These are phyloP conservation scores for Hordeum marinum DNA, from an alignment of 176 grass and related monocot genomes.

Conservation along the genomic window DNA sequence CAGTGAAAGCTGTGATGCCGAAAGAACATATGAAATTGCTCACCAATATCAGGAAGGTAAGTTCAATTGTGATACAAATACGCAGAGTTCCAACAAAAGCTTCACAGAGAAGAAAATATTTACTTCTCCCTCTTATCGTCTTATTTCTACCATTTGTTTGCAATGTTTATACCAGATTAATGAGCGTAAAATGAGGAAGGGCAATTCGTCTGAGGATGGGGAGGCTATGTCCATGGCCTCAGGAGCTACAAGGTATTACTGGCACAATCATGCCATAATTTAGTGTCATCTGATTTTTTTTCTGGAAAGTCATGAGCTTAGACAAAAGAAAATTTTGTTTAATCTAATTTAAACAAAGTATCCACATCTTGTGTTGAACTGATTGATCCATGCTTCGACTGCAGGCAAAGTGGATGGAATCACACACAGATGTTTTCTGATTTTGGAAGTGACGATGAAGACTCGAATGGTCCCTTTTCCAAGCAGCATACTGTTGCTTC, in stretches of 20 bases:
- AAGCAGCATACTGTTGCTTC: slow-evolving; percentile 31
- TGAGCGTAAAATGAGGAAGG: slow-evolving; percentile 71
- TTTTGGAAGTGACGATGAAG: slow-evolving; percentile 74
- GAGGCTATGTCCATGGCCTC: slow-evolving; percentile 50
- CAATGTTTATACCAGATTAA: slow-evolving; percentile 50
- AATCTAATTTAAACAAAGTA: neutral
- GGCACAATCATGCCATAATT: neutral
- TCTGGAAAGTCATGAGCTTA: neutral
- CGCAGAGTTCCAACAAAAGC: neutral
- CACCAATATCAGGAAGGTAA: slow-evolving; percentile 88
- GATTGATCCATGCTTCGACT: neutral
- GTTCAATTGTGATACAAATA: neutral
- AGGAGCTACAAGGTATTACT: slow-evolving; percentile 68
- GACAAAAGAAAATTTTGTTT: neutral
- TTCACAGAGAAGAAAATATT: neutral
- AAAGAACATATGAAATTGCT: slow-evolving; percentile 96
- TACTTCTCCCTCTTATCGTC: neutral
- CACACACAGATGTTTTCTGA: slow-evolving; percentile 90
- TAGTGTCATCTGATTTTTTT: neutral
- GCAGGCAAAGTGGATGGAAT: slow-evolving; percentile 93
- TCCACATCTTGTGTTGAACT: neutral
- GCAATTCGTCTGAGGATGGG: slow-evolving; percentile 62
- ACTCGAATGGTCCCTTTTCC: slow-evolving; percentile 34
- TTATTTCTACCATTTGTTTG: neutral
- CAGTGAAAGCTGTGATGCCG: slow-evolving; percentile 89